Base-by-base conservation (phyloP, 2,329 filamentous ascomycete genomes). In the Diatrype stigma region DNA sequence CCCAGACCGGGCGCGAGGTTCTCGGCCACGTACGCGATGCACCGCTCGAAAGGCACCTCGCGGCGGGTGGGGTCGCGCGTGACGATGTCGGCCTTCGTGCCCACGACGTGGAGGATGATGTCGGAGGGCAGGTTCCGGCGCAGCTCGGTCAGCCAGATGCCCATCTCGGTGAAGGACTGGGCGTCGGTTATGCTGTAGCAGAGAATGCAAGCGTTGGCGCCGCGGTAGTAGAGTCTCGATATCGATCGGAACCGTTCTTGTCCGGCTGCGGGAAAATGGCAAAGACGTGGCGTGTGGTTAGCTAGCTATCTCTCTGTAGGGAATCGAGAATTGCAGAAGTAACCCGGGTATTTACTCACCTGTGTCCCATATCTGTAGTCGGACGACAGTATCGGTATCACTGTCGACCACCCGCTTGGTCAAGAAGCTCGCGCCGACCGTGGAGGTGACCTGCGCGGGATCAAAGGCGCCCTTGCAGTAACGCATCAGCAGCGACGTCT, bases 291-390 rank as follows among this genome's bases (percentile, higher is more conserved):
- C 42, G 47, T 51, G 47, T 49, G 37, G 48, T 62, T 32, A 63
- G 54, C 38, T 46, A n/a, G n/a, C n/a, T n/a, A n/a, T 51, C n/a
- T 28, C 6, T 16, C n/a, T 22, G 7, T 5, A 46, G 21, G 35
- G n/a, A n/a, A 23, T 17, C 6, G 7, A 46, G 26, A 30, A 30
- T 3, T 21, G 42, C 37, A 50, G 21, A 37, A 34, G 23, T n/a
- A n/a, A n/a, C n/a, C n/a, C n/a, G n/a, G n/a, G n/a, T n/a, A n/a
- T n/a, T n/a, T n/a, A 17, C 63, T 53, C 67, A 82, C 80, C 90
- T 32, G 92, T 96, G 67, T 96, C 92, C 92, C 92, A 96, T 60
- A 96, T 95, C 66, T 96, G 92, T 35, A 96, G 77, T n/a, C 92
- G 84, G 34, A 96, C 90, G 22, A 89, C 79, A 1, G 90, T 94